Evolutionary conservation across 202 grass and related monocot genomes (phyloP), one percentile per base, ranked within the genome.

Genomic region (Schoenoplectus tabernaemontani): DNA sequence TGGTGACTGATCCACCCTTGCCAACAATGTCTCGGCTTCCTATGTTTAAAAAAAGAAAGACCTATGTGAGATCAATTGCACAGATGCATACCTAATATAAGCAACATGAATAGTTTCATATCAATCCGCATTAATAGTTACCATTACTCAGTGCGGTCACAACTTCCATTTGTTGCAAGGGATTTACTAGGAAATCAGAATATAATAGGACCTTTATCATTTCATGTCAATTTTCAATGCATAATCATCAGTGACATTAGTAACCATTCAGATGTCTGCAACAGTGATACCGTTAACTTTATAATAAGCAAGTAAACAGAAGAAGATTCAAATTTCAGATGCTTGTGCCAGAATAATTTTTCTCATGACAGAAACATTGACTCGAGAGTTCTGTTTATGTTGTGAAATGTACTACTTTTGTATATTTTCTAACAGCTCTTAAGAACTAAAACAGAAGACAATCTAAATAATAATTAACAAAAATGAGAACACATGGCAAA

Each of bases 1-100:
- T 6, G 86, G 91, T 1, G 83, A 83, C 83, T 97, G 94, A 15
- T 88, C 84, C 20, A 97, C 87, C 72, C 86, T 93, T 34, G 76
- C 38, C 42, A 97, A 61, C 76, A 90, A 84, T 26, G 15, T 54
- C 22, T 93, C 89, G 0, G 83, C 62, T 69, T 92, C 87, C 94
- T 97, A 78, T 71, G 71, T 84, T 11, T 39, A 78, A 78, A 86
- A 60, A 53, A 26, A 61, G 42, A 33, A 33, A 34, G 3, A 56
- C 42, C 51, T 51, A 85, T 30, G 38, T 57, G 5, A 82, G 12
- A 83, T 38, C 7, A 39, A 51, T 4, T 50, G 16, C 23, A 24
- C 13, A 33, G 24, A 42, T 77, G 2, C 19, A 68, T 23, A 17
- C 7, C 16, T 39, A 65, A 36, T 65, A 19, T 39, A 39, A n/a